Conservation (phyloP, 768 basidiomycete genomes). For the Coprinopsis cinerea region DNA sequence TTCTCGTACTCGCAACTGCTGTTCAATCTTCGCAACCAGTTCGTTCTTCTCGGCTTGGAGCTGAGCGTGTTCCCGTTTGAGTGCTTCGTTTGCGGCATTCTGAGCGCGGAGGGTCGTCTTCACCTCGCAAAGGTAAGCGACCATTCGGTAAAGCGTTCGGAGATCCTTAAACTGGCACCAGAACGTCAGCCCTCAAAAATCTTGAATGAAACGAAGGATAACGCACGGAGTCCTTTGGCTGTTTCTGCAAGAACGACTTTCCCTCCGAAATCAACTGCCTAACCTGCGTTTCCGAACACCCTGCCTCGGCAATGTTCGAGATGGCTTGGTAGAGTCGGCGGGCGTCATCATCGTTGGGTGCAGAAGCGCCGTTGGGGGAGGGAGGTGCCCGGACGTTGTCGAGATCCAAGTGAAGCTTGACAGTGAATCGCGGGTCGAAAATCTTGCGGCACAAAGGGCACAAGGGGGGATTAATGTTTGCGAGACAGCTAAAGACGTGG, state of each 20-base stretch:
- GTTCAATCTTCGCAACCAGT: constrained; percentile 32
- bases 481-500: constrained; percentile 43
- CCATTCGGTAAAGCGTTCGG: constrained; percentile 41
- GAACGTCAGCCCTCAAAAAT: constrained; percentile 5
- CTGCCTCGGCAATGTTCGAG: constrained; percentile 47
- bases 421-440: constrained; percentile 40
- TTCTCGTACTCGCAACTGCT: constrained; percentile 31
- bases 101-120: constrained; percentile 33
- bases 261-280: constrained; percentile 48
- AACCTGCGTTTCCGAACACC: constrained; percentile 45
- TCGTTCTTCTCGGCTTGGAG: constrained; percentile 30
- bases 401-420: constrained; percentile 57
- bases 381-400: constrained; percentile 24
- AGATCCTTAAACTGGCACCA: constrained; percentile 43
- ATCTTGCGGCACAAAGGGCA: constrained; percentile 63
- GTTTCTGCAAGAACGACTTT: constrained; percentile 38
- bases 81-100: constrained; percentile 25
- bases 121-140: constrained; percentile 45
- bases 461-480: constrained; percentile 37
- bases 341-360: constrained; percentile 36
- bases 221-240: constrained; percentile 43
- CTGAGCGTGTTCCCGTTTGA: constrained; percentile 29
- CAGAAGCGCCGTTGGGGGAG: constrained; percentile 8
- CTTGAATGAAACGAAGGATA: background rate
- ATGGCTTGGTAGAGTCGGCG: constrained; percentile 51